Evolutionary conservation across 2,329 filamentous ascomycete species (phyloP), one percentile per base, ranked within the genome.

Genomic region (Trichoderma harzianum): DNA sequence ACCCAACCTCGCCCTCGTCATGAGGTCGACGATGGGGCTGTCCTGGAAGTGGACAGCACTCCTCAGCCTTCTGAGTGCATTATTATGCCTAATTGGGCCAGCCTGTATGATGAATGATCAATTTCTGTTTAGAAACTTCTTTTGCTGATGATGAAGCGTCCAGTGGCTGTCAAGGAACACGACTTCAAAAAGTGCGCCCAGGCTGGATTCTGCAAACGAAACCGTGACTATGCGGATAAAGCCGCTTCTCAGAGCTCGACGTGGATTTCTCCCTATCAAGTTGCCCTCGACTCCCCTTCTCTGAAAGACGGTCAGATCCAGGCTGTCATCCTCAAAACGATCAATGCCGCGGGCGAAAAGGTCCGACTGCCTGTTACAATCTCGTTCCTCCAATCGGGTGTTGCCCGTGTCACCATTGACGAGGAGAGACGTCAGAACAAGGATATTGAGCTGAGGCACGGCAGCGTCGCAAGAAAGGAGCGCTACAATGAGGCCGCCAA

Each of bases 141-240:
- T 11, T 51, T 36, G 43, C 75, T 80, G 58, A 79, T 74, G 69
- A 69, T 73, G 8, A 62, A 14, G 53, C 8, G 30, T 36, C 5
- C 36, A 97, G 94, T 89, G 75, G 87, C 89, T 77, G 96, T 99
- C 67, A 99, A 99, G 84, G 92, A 97, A 80, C 91, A 97, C 78
- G 95, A 97, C 81, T 99, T 98, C 87, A 99, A 98, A 80, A 97
- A 92, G 77, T 99, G 96, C 84, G 85, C 92, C 76, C 95, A 99
- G 80, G 96, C 95, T 5, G 96, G 96, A 78, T 99, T 99, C 85
- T 99, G 96, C 84, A 96, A 94, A 80, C 93, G 96, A 75, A 98
- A 98, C 83, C 91, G 96, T 80, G 92, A 89, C 51, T 95, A 93
- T 80, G 96, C 96, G 79, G 95, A 98, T 82, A 85, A 88, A 74